Evolutionary conservation across 108 stramenopile species (phyloP), one percentile per base, ranked within the genome.

Genomic region (Conticribra guillardii): DNA sequence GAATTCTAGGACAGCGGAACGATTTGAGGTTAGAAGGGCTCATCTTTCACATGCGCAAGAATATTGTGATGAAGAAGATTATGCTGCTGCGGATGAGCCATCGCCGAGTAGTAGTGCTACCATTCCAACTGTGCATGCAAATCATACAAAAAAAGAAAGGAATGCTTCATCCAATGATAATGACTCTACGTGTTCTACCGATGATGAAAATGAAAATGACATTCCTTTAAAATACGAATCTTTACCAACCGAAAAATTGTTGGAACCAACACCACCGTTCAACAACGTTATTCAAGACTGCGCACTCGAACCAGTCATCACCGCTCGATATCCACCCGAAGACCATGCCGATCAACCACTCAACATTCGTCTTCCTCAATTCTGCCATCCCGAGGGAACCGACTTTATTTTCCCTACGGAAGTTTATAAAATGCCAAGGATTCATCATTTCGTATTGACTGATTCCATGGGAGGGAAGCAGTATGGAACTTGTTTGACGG

Each of bases 381-480:
- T 94, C 73, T 94, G 92, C 64, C 83, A 82, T 73, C 88, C 92
- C 8, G 58, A 73, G 37, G 80, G 83, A 14, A 68, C 74, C 11
- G 86, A 93, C 45, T 57, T 75, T 2, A 72, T 90, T 3, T 33
- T 65, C 30, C 88, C 88, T 11, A 73, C 83, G 0, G 64, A 26
- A 18, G 69, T 79, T 31, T 91, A 87, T 60, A 68, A 79, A 37
- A 79, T 91, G 81, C 92, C 94, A 23, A 69, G 81, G 2, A 65
- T 89, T 4, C 91, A 92, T 64, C 83, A 89, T 45, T 95, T 95
- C 81, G 91, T 87, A 2, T 48, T 89, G 22, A 95, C 94, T 4
- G 85, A 87, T 66, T 85, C 87, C 26, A 83, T 81, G 64, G 94
- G 94, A 4, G 61, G 85, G 7, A 90, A 87, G 62, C 64, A 85